Evolutionary conservation across 108 stramenopile genomes (phyloP).

Genomic region (Fistulifera pelliculosa): DNA sequence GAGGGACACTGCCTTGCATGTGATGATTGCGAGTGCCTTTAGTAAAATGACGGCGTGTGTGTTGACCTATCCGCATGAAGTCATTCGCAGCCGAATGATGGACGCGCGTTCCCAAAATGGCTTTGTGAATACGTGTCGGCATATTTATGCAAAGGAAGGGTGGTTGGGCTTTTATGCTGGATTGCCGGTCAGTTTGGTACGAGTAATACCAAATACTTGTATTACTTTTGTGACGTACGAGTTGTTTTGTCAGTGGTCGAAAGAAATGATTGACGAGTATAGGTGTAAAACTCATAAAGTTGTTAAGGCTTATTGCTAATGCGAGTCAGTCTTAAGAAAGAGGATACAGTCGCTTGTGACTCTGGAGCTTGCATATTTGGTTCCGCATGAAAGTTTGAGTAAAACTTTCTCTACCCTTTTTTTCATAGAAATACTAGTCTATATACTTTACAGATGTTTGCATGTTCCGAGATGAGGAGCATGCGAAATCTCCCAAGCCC

Average conservation of each 20-base stretch:
- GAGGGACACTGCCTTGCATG: constrained; percentile 42
- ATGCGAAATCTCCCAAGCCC: no score
- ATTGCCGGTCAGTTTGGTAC: constrained; percentile 61
- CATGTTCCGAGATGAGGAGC: no score
- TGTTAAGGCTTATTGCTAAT: no score
- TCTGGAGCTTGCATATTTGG: no score
- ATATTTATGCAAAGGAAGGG: constrained; percentile 61
- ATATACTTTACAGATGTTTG: no score
- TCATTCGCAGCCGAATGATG: constrained; percentile 83
- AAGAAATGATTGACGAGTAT: constrained; percentile 20
- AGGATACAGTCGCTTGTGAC: no score
- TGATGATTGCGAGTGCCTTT: constrained; percentile 62
- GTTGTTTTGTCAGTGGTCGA: constrained; percentile 58
- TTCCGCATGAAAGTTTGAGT: no score
- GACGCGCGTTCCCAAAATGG: constrained; percentile 49
- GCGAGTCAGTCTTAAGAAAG: no score
- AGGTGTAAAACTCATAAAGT: no score
- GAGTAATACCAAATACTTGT: constrained; percentile 86
- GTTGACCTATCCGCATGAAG: constrained; percentile 89
- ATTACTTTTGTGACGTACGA: constrained; percentile 86
- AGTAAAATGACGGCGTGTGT: constrained; percentile 76
- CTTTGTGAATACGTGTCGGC: constrained; percentile 30
- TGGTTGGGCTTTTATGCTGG: constrained; percentile 67
- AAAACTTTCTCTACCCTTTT: no score
- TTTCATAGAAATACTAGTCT: no score